Evolutionary conservation across 148 eudicot genomes (phyloP).

Genomic region (Arbutus unedo): DNA sequence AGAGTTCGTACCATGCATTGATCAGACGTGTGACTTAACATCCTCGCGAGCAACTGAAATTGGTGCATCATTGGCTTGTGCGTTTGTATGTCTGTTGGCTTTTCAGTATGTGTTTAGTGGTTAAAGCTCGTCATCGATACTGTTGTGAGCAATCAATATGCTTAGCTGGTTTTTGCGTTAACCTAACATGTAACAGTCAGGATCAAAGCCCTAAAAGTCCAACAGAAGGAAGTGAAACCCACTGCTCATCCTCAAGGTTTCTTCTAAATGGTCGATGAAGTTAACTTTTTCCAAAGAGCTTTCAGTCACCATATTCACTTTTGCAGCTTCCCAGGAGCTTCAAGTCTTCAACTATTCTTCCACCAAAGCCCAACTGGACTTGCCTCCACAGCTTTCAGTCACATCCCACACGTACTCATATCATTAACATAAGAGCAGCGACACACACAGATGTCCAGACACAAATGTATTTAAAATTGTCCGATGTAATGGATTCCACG

Average conservation of each 20-base stretch:
- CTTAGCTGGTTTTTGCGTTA: no score
- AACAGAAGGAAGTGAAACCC: neutral
- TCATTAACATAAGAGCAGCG: no score
- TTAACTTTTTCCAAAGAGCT: neutral
- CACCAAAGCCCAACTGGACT: neutral
- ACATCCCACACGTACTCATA: no score
- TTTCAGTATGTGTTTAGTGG: no score
- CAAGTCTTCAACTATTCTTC: neutral
- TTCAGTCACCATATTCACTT: neutral
- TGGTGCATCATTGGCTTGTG: no score
- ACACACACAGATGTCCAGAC: no score
- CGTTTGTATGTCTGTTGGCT: no score
- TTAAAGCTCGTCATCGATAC: no score
- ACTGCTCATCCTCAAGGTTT: neutral
- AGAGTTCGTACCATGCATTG: no score
- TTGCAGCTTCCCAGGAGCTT: neutral
- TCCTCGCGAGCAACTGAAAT: no score
- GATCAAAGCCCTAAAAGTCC: neutral
- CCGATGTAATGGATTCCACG: neutral
- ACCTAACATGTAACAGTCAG: neutral
- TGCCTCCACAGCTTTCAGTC: neutral
- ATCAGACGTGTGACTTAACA: no score
- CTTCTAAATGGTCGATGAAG: neutral
- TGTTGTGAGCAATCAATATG: no score
- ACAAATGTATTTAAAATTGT: neutral